Evolutionary conservation across 75 land plant species (phyloP), one percentile per base, ranked within the genome.

Genomic region (Picea glauca): DNA sequence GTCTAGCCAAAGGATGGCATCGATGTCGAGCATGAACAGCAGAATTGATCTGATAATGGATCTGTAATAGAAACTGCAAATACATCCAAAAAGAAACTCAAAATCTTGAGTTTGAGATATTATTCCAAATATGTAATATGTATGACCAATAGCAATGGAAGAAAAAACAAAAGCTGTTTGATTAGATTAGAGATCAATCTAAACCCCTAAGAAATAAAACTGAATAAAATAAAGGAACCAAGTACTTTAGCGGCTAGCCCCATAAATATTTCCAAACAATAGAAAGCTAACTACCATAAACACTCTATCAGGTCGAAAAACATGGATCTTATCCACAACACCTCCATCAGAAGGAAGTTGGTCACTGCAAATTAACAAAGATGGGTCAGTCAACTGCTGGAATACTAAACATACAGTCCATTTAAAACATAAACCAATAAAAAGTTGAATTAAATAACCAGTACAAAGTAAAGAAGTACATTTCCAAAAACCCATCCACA

Each of bases 401-500:
- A 77, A 33, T 33, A 46, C 4, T 30, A 17, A 21, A 35, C 18
- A 0, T 31, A 26, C 13, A 26, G 31, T 1, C 60, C 30, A 54
- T 31, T 57, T 26, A 30, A 30, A 58, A 62, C 54, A 64, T 58
- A 57, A 56, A 30, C 14, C n/a, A 81, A 57, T 56, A 61, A 62
- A 59, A 57, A 59, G 57, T 78, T 14, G 20, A 20, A 50, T 9
- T 18, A 17, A 70, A 70, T 20, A 20, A 70, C 20, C 50, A 38
- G 67, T n/a, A 59, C 60, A 74, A 30, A 74, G 54, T 14, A 75
- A 32, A 32, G 5, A 77, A 3, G 9, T 81, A 96, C 99, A 83
- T 84, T 30, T 93, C 94, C 87, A 95, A 81, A 78, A 96, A 96
- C 14, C 99, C 99, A 91, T 96, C 99, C 72, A 96, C 99, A 78